Percentiles rank a stretch among this genome's conserved stretches.
Evolutionary conservation across 768 basidiomycete genomes (phyloP).

Genomic region (Tylopilus balloui): DNA sequence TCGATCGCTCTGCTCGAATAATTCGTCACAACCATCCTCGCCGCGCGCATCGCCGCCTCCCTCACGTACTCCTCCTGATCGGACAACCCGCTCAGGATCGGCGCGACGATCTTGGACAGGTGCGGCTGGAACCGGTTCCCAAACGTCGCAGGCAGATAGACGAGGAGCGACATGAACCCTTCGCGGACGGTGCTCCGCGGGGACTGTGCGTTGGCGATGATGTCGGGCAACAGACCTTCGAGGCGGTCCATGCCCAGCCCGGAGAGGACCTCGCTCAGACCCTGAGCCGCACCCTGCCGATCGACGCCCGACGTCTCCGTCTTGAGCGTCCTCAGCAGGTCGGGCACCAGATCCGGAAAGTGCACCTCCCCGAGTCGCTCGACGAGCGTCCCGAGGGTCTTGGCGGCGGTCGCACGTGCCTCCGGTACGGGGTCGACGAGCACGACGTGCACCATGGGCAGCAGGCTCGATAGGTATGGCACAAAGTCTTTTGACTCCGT

Average conservation of each 20-base stretch:
- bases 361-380: slow-evolving; percentile 91
- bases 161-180: slow-evolving; percentile 97
- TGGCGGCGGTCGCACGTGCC: slow-evolving; percentile 94
- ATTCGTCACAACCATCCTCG: slow-evolving; percentile 94
- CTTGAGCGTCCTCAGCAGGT: slow-evolving; percentile 80
- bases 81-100: slow-evolving; percentile 86
- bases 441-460: slow-evolving; percentile 89
- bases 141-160: slow-evolving; percentile 93
- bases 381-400: slow-evolving; percentile 93
- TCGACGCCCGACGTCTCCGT: slow-evolving; percentile 94
- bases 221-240: slow-evolving; percentile 90
- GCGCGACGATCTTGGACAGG: slow-evolving; percentile 88
- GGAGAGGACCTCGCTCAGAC: slow-evolving; percentile 89
- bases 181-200: slow-evolving; percentile 89
- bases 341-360: slow-evolving; percentile 95
- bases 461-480: slow-evolving; percentile 82
- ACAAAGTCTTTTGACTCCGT: slow-evolving; percentile 91
- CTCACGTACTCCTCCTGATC: slow-evolving; percentile 94
- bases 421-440: slow-evolving; percentile 97
- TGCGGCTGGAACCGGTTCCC: slow-evolving; percentile 96
- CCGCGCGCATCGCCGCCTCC: slow-evolving; percentile 98
- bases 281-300: slow-evolving; percentile 96
- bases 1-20: slow-evolving; percentile 92
- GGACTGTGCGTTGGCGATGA: slow-evolving; percentile 87
- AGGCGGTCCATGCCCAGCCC: slow-evolving; percentile 97